Conservation (phyloP, 768 basidiomycete species). For the Leccinum uliginosum region DNA sequence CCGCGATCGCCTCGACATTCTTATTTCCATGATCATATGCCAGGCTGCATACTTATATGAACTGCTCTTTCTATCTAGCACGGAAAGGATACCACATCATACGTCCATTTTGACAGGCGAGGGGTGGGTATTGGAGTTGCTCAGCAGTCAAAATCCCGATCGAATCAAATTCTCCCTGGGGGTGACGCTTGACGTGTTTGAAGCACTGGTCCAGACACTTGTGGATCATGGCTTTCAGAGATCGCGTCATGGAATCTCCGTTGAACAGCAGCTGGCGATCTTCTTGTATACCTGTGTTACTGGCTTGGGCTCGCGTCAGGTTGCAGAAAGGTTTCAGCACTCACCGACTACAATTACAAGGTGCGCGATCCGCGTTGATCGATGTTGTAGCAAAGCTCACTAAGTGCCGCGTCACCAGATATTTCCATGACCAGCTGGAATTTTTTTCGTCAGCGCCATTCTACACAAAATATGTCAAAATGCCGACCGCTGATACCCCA, state of each 20-base stretch:
- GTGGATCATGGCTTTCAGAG: background rate
- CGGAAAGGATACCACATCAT: background rate
- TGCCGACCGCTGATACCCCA: background rate
- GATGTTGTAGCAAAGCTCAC: background rate
- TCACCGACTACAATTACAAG: conserved; percentile 2
- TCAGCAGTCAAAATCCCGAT: too few relatives aligned
- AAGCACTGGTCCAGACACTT: background rate
- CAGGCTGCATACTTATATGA: too few relatives aligned
- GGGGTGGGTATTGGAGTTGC: conserved; percentile 3
- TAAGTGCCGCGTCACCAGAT: background rate
- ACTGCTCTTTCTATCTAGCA: too few relatives aligned
- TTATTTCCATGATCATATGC: too few relatives aligned
- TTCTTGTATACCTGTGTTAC: conserved; percentile 13
- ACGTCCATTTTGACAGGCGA: conserved; percentile 1
- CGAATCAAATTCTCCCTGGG: conserved; percentile 1
- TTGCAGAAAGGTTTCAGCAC: conserved; percentile 1
- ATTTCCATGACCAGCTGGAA: conserved; percentile 5
- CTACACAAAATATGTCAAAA: background rate
- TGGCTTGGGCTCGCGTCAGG: conserved; percentile 1
- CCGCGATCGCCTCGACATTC: too few relatives aligned
- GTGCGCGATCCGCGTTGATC: background rate
- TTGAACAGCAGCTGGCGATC: conserved; percentile 11
- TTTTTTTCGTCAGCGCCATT: conserved; percentile 6
- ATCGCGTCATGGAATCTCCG: background rate
- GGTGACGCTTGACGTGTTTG: background rate